A percentile compares a stretch with the other conserved stretches of the same genome.
Evolutionary conservation across 768 basidiomycete species (phyloP).

Genomic region (Boletus rubescentipes): DNA sequence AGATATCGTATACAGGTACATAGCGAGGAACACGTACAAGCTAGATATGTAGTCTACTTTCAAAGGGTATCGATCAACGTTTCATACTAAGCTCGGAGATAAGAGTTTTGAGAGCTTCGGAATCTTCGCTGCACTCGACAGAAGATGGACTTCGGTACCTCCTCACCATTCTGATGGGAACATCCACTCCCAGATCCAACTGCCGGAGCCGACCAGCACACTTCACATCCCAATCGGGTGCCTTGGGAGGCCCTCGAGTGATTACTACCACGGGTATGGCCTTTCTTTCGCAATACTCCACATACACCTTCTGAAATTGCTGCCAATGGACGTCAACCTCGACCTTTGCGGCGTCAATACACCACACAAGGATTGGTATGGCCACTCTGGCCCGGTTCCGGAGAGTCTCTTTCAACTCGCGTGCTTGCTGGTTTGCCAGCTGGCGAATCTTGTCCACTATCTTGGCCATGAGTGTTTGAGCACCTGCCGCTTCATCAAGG

Average conservation of each 20-base stretch:
- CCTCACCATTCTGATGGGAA: constrained; percentile 15
- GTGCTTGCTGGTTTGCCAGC: constrained; percentile 11
- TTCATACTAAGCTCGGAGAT: constrained; percentile 4
- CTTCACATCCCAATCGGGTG: constrained; percentile 4
- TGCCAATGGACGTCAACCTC: constrained; percentile 15
- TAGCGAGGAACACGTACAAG: neutral
- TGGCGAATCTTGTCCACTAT: constrained; percentile 12
- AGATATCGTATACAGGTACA: neutral
- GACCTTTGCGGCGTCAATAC: constrained; percentile 24
- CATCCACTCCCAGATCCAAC: constrained; percentile 7
- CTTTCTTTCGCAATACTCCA: constrained; percentile 22
- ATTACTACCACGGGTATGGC: constrained; percentile 22
- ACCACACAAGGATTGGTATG: constrained; percentile 25
- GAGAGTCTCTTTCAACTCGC: constrained; percentile 19
- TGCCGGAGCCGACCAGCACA: constrained; percentile 15
- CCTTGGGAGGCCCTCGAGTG: constrained; percentile 10
- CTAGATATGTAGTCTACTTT: neutral
- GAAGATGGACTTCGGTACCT: constrained; percentile 2
- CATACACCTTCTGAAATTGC: constrained; percentile 23
- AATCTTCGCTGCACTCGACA: constrained; percentile 17
- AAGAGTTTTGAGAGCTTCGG: constrained; percentile 11
- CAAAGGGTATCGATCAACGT: neutral
- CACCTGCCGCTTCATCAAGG: constrained; percentile 21
- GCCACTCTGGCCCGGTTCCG: constrained; percentile 1
- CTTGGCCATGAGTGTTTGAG: constrained; percentile 6